These are phyloP conservation scores for Tuber indicum DNA, from an alignment of 495 filamentous ascomycete genomes.

Conservation along the genomic window DNA sequence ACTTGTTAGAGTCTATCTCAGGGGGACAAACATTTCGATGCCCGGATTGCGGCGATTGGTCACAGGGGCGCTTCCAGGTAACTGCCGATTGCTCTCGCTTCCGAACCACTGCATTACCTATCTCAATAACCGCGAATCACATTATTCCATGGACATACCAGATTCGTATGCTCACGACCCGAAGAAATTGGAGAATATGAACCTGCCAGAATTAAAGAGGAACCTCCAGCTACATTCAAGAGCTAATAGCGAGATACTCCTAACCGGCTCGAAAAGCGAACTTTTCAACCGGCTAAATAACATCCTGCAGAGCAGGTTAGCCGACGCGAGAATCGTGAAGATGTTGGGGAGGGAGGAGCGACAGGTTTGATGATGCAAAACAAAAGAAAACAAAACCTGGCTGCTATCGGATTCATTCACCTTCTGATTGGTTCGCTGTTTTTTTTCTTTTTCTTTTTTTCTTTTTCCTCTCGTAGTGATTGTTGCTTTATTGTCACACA, in stretches of 20 bases:
- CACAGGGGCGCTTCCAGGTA: conserved; percentile 24
- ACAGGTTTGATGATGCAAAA: neutral
- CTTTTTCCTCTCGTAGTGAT: neutral
- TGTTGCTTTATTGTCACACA: neutral
- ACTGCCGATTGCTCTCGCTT: conserved; percentile 41
- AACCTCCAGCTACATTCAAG: conserved; percentile 42
- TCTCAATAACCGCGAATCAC: conserved; percentile 32
- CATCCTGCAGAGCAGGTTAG: conserved; percentile 38
- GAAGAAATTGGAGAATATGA: conserved; percentile 29
- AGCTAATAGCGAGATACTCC: conserved; percentile 37
- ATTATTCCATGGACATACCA: conserved; percentile 40
- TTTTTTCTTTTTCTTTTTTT: neutral
- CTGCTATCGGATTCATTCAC: neutral
- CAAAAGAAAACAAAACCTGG: neutral
- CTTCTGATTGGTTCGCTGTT: neutral
- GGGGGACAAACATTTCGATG: conserved; percentile 42
- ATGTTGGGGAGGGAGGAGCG: conserved; percentile 28
- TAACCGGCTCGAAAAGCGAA: conserved; percentile 40
- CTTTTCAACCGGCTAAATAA: conserved; percentile 29
- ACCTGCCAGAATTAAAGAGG: conserved; percentile 34
- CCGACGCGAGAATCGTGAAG: conserved; percentile 34
- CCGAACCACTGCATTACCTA: conserved; percentile 34
- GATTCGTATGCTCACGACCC: conserved; percentile 36
- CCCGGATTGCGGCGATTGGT: conserved; percentile 42
- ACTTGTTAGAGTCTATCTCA: conserved; percentile 40